A percentile compares a stretch with the other conserved stretches of the same genome.
Evolutionary conservation across 495 filamentous ascomycete genomes (phyloP).

Genomic region (Aspergillus olivimuriae): DNA sequence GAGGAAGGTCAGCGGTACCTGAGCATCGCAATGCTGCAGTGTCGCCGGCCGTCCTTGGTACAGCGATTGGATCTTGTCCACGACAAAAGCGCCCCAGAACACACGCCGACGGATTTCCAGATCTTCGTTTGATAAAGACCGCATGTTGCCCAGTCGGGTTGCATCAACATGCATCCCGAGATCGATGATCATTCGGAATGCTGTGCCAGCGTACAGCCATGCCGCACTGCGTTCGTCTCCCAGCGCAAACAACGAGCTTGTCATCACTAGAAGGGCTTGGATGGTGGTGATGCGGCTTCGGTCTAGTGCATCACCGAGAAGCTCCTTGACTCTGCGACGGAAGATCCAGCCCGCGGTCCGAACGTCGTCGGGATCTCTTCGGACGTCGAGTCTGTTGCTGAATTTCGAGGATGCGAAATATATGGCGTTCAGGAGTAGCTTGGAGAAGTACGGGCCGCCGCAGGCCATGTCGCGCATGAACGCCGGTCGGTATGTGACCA

Average conservation of each 20-base stretch:
- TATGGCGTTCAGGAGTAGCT: slow-evolving; percentile 42
- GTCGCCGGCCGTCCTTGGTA: slow-evolving; percentile 24
- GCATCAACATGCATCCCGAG: slow-evolving; percentile 33
- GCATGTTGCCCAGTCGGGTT: slow-evolving; percentile 7
- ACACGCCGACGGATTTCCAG: slow-evolving; percentile 35
- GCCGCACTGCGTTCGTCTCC: slow-evolving; percentile 37
- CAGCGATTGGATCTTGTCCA: slow-evolving; percentile 30
- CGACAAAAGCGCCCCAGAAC: slow-evolving; percentile 35
- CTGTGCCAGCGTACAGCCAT: slow-evolving; percentile 41
- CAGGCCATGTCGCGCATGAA: slow-evolving; percentile 36
- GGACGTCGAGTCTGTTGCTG: slow-evolving; percentile 23
- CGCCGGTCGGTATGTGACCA: slow-evolving; percentile 27
- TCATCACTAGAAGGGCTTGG: slow-evolving; percentile 38
- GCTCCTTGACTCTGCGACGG: slow-evolving; percentile 29
- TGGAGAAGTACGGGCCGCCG: slow-evolving; percentile 39
- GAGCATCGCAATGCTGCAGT: slow-evolving; percentile 9
- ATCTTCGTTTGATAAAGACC: slow-evolving; percentile 28
- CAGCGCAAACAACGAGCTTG: slow-evolving; percentile 30
- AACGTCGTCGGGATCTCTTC: slow-evolving; percentile 26
- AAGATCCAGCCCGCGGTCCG: slow-evolving; percentile 31
- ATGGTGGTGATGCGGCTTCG: slow-evolving; percentile 39
- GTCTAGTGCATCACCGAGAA: slow-evolving; percentile 33
- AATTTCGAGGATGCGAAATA: slow-evolving; percentile 36
- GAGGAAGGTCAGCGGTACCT: slow-evolving; percentile 11
- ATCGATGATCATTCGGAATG: slow-evolving; percentile 42